These are phyloP conservation scores for Zanthoxylum bungeanum DNA, from an alignment of 345 rosid genomes.

Conservation along the genomic window DNA sequence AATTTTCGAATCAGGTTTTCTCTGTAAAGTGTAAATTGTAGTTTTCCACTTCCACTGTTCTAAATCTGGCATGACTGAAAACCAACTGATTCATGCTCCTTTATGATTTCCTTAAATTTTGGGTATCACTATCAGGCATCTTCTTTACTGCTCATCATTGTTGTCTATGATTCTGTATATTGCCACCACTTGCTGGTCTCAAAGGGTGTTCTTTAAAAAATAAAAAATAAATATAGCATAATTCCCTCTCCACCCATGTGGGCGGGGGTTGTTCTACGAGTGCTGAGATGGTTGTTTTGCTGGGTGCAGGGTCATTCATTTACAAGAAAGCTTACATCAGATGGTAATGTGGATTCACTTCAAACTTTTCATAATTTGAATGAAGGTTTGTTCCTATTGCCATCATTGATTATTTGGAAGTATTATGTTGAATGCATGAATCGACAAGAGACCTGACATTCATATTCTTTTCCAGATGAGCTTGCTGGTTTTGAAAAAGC, in stretches of 20 bases:
- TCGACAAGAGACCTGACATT: background rate
- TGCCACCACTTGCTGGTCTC: constrained; percentile 2
- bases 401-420: background rate
- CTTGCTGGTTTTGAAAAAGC: constrained; percentile 57
- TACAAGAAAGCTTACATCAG: constrained; percentile 63
- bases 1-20: background rate
- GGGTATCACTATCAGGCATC: no score
- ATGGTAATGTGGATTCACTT: constrained; percentile 70
- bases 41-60: background rate
- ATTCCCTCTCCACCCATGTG: background rate
- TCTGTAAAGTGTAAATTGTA: background rate
- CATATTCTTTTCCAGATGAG: constrained; percentile 42
- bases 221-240: no score
- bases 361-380: constrained; percentile 75
- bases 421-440: background rate
- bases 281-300: constrained; percentile 10
- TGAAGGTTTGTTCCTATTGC: constrained; percentile 45
- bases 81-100: background rate
- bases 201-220: no score
- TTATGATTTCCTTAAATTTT: background rate
- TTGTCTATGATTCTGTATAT: background rate
- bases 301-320: constrained; percentile 69
- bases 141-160: background rate
- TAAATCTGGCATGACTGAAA: background rate
- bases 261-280: background rate